Evolutionary conservation across 805 yeast genomes (phyloP), one percentile per base, ranked within the genome.

Genomic region (Geotrichum ghanense): DNA sequence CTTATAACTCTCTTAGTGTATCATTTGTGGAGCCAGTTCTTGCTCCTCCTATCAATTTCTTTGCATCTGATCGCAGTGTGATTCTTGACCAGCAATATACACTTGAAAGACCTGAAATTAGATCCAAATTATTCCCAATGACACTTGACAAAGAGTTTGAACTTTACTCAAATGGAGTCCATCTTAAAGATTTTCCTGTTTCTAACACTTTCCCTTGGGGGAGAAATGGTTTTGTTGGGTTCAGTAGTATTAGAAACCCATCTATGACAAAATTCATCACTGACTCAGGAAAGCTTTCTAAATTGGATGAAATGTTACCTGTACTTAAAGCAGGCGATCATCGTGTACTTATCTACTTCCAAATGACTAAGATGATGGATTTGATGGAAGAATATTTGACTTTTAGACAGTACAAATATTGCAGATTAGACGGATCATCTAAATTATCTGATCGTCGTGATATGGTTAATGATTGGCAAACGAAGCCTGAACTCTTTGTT

Each of bases 351-450:
- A 75, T 92, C 21, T 92, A 92, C 64, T 92, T 92, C 75, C 99
- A 92, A 66, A 92, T 92, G 99, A 92, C 99, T 6, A 83, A 77
- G 59, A 92, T 92, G 99, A 92, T 92, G 97, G 99, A 92, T 61
- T 68, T 92, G 48, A 88, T 92, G 95, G 98, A 92, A 61, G 99
- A 92, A 66, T 92, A 85, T 58, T 70, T 92, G 58, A 83, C 95
- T 0, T 92, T 78, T 68, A 78, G 89, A 56, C 97, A 90, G 63
- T 88, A 90, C 70, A 84, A 78, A 62, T 90, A 83, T 64, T 83
- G 88, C 54, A 74, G 99, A 57, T 71, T 92, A 53, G 99, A 92
- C 62, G 99, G 99, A 25, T 87, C 96, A 0, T 87, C 97, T 2
- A 90, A 88, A 64, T 73, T 92, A 54, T 88, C 89, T 60, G 97